phyloP scores from a whole-genome alignment of 495 filamentous ascomycete species.

The Niebla homalea region DNA sequence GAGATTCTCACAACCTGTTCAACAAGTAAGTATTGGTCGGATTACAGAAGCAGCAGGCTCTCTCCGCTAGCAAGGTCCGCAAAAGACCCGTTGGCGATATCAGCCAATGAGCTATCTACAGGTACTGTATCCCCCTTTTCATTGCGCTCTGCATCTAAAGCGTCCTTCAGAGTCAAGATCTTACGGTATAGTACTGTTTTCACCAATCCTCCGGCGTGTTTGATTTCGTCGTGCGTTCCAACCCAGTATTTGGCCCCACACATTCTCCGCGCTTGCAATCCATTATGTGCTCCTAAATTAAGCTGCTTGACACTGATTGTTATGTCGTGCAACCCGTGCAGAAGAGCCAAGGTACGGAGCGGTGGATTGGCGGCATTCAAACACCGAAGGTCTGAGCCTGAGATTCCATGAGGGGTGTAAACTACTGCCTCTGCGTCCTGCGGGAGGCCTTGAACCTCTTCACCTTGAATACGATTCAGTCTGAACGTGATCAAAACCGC shows the following conservation, averaged over 20 bases:
- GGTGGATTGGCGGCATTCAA: slow-evolving; percentile 25
- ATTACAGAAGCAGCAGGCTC: slow-evolving; percentile 26
- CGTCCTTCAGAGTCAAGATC: slow-evolving; percentile 29
- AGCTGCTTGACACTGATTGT: slow-evolving; percentile 33
- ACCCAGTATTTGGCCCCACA: slow-evolving; percentile 42
- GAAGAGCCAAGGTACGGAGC: slow-evolving; percentile 33
- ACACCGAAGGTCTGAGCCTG: slow-evolving; percentile 20
- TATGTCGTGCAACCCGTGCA: slow-evolving; percentile 44
- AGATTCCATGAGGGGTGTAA: slow-evolving; percentile 45
- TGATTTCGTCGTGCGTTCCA: slow-evolving; percentile 44
- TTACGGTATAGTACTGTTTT: slow-evolving; percentile 33
- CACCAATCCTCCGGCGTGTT: slow-evolving; percentile 37
- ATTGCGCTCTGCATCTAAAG: slow-evolving; percentile 27
- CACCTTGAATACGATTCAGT: neutral
- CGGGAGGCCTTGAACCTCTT: no score
- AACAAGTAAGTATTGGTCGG: no score
- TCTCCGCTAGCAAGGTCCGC: slow-evolving; percentile 30
- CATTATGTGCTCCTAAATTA: slow-evolving; percentile 43
- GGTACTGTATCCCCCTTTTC: neutral
- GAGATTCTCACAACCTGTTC: neutral
- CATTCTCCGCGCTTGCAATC: slow-evolving; percentile 31
- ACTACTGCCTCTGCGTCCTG: slow-evolving; percentile 31
- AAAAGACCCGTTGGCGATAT: slow-evolving; percentile 21
- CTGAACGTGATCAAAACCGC: slow-evolving; percentile 38
- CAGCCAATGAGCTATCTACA: slow-evolving; percentile 11